phyloP scores from a whole-genome alignment of 345 rosid genomes.

The Turnera subulata region DNA sequence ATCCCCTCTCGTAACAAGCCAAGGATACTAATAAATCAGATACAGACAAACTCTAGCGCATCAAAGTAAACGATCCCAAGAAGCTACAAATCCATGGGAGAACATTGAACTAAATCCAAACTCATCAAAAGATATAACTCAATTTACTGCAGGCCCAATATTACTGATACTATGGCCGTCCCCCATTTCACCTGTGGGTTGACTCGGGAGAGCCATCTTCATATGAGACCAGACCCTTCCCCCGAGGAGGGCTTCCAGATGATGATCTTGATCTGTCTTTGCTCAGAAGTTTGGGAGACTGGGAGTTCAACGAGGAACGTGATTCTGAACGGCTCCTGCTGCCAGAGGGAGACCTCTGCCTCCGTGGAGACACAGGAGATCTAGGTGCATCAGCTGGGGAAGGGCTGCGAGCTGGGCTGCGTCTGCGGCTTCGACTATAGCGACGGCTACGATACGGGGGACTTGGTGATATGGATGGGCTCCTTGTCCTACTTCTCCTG shows the following conservation, averaged over 20 bases:
- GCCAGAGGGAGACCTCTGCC: slow-evolving; percentile 48
- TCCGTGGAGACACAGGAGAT: slow-evolving; percentile 36
- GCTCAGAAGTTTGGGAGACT: slow-evolving; percentile 46
- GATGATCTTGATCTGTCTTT: slow-evolving; percentile 64
- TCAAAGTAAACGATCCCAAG: too few species aligned
- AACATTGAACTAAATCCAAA: too few species aligned
- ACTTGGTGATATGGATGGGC: slow-evolving; percentile 61
- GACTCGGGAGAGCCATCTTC: slow-evolving; percentile 68
- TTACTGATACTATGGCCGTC: too few species aligned
- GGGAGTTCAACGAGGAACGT: slow-evolving; percentile 46
- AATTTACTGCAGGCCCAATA: too few species aligned
- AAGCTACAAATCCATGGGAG: too few species aligned
- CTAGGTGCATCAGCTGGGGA: slow-evolving; percentile 48
- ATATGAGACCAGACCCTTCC: slow-evolving; percentile 68
- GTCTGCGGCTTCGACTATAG: too few species aligned
- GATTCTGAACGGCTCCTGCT: slow-evolving; percentile 61
- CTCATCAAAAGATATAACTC: too few species aligned
- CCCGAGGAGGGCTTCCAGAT: slow-evolving; percentile 49
- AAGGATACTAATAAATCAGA: too few species aligned
- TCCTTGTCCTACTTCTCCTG: slow-evolving; percentile 63
- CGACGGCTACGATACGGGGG: slow-evolving; percentile 53
- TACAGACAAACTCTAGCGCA: too few species aligned
- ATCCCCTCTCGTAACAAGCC: too few species aligned
- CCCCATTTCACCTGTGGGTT: too few species aligned
- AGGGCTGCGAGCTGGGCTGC: slow-evolving; percentile 53